Base-by-base conservation (phyloP, 2,329 filamentous ascomycete genomes). In the Lachnellula suecica region DNA sequence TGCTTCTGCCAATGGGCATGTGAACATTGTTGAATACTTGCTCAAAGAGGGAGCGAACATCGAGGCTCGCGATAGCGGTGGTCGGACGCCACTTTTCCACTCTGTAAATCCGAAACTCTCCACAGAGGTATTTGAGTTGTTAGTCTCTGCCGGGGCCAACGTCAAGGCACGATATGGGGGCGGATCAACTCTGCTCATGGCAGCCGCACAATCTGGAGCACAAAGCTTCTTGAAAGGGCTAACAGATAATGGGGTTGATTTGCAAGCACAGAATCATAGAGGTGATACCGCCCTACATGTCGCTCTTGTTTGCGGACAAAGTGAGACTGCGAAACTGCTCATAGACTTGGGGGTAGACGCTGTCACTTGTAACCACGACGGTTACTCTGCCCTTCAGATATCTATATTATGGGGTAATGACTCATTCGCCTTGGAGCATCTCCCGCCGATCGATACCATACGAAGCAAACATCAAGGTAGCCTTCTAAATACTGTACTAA, bases 141-240 rank as follows among this genome's bases (percentile, higher is more conserved):
- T 49, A 24, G 29, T 49, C 19, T 1, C 9, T 15, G 47, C 47
- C 7, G 48, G 48, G n/a, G 48, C 48, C 40, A 45, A 45, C 22
- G 15, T 50, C 19, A 45, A 50, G 24, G 19, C 48, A 13, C 9
- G 40, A 15, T 24, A 50, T 17, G 17, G 1, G 4, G 15, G 24
- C n/a, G 40, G 40, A 45, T 23, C 7, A 2, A 50, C 48, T 11
- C 38, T 40, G 7, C 34, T 50, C 20, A 44, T 45, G 40, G 5
- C 15, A 24, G 38, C 48, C 25, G 27, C 47, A 29, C 35, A 2
- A 34, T 5, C 37, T 42, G 11, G 19, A 34, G 22, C 6, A 8
- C 3, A 19, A 20, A 20, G 17, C 22, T 20, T 19, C 2, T 13
- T 42, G 35, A 43, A 27, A 9, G 13, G 15, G n/a, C 20, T 42